Percentiles rank a stretch among this genome's conserved stretches.
phyloP scores from a whole-genome alignment of 257 asterid species.

The Ophiorrhiza pumila region DNA sequence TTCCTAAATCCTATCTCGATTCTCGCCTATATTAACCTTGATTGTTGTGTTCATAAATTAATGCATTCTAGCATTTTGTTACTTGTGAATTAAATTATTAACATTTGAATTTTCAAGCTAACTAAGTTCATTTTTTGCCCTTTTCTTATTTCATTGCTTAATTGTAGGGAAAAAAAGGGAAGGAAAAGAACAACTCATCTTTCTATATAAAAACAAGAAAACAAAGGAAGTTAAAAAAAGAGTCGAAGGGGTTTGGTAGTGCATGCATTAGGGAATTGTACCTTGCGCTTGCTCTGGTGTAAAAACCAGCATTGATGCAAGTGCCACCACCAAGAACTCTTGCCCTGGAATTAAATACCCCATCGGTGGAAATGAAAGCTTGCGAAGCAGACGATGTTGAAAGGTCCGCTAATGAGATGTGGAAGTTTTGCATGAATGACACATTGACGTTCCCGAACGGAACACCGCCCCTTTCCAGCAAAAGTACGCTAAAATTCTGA shows the following conservation, averaged over 20 bases:
- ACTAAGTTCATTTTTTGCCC: too few species aligned
- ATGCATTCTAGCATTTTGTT: too few species aligned
- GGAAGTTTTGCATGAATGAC: slow-evolving; percentile 81
- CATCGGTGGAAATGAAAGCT: slow-evolving; percentile 82
- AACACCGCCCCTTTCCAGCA: slow-evolving; percentile 88
- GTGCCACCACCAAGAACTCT: slow-evolving; percentile 92
- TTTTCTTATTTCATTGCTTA: too few species aligned
- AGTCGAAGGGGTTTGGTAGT: too few species aligned
- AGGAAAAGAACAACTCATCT: background rate
- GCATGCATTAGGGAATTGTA: slow-evolving; percentile 28
- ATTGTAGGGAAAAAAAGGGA: too few species aligned
- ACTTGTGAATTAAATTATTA: too few species aligned
- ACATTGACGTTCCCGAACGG: slow-evolving; percentile 82
- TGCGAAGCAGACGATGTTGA: slow-evolving; percentile 86
- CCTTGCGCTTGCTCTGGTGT: slow-evolving; percentile 88
- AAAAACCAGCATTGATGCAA: slow-evolving; percentile 85
- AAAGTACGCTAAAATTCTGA: slow-evolving; percentile 59
- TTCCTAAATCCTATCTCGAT: too few species aligned
- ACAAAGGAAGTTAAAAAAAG: background rate
- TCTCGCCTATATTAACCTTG: too few species aligned
- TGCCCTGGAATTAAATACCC: slow-evolving; percentile 80
- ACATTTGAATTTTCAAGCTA: too few species aligned
- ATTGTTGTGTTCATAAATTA: too few species aligned
- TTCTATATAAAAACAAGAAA: background rate
- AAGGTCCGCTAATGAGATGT: slow-evolving; percentile 67